Percentiles rank a stretch among this genome's conserved stretches.
These are phyloP conservation scores for Neoarthrinium moseri DNA, from an alignment of 2,329 filamentous ascomycete species.

Conservation along the genomic window DNA sequence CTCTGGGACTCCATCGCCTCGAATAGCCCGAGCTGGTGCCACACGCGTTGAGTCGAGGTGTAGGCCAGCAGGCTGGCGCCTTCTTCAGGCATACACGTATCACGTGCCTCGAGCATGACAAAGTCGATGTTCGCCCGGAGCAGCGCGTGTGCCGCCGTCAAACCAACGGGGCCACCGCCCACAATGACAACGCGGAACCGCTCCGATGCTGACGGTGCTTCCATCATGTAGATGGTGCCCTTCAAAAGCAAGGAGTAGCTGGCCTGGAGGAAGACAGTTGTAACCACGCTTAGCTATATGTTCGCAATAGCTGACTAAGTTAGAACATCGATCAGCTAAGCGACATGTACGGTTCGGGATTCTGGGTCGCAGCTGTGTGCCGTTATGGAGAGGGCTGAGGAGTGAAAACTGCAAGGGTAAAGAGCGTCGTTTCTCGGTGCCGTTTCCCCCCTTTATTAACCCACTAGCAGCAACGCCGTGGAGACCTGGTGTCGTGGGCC, in stretches of 20 bases:
- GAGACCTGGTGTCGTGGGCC: too few relatives aligned
- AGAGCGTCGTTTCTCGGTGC: neutral
- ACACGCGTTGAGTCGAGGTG: slow-evolving; percentile 1
- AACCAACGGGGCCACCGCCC: slow-evolving; percentile 9
- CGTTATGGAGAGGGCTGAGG: neutral
- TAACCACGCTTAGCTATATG: slow-evolving; percentile 1
- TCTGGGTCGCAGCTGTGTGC: neutral
- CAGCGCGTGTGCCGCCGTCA: slow-evolving; percentile 9
- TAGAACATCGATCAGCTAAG: neutral
- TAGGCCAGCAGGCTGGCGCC: neutral
- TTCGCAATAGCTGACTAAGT: neutral
- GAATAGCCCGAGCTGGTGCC: slow-evolving; percentile 2
- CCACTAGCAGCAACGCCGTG: neutral
- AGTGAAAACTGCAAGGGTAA: neutral
- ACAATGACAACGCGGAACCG: slow-evolving; percentile 12
- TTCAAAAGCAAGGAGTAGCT: neutral
- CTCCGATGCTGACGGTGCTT: neutral
- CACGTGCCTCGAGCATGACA: slow-evolving; percentile 8
- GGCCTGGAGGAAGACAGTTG: neutral
- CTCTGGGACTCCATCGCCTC: neutral
- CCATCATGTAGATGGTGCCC: neutral
- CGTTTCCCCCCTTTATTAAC: neutral
- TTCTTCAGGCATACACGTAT: neutral
- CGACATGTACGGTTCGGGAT: neutral
- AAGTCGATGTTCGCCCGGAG: slow-evolving; percentile 9